Percentiles rank a stretch among this genome's conserved stretches.
Evolutionary conservation across 352 stramenopile genomes (phyloP).

Genomic region (Thalassiosira hispida): DNA sequence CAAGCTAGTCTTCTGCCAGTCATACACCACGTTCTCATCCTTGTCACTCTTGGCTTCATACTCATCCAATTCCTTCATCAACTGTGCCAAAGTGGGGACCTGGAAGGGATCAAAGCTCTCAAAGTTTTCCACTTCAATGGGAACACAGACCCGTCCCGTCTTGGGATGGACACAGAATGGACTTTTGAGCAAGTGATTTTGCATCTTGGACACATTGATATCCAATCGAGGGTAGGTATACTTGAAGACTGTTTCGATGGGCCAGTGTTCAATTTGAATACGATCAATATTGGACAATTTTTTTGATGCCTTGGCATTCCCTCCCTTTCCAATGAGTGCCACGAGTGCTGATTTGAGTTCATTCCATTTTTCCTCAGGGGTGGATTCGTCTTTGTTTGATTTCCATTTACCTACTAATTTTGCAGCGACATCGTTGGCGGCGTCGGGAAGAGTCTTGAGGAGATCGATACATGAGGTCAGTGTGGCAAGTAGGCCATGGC

Average conservation of each 20-base stretch:
- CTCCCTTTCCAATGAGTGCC: slow-evolving; percentile 58
- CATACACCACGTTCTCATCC: slow-evolving; percentile 23
- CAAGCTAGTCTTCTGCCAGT: slow-evolving; percentile 86
- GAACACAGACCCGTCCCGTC: slow-evolving; percentile 97
- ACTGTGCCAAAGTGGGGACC: slow-evolving; percentile 83
- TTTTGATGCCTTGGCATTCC: slow-evolving; percentile 58
- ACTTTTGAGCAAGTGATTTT: slow-evolving; percentile 99
- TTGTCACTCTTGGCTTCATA: slow-evolving; percentile 45
- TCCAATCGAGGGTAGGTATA: slow-evolving; percentile 98
- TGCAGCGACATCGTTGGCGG: slow-evolving; percentile 62
- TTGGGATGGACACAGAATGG: slow-evolving; percentile 99
- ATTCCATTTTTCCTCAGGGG: slow-evolving; percentile 81
- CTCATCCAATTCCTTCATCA: slow-evolving; percentile 84
- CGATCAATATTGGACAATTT: slow-evolving; percentile 55
- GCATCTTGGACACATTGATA: slow-evolving; percentile 99
- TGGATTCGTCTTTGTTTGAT: slow-evolving; percentile 31
- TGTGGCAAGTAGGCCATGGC: slow-evolving; percentile 91
- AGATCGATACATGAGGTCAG: slow-evolving; percentile 91
- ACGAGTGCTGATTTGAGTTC: slow-evolving; percentile 71
- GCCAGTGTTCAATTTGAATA: slow-evolving; percentile 87
- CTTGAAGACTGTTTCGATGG: slow-evolving; percentile 94
- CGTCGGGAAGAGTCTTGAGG: slow-evolving; percentile 91
- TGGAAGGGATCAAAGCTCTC: slow-evolving; percentile 88
- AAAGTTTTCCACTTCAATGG: slow-evolving; percentile 89
- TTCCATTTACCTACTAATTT: slow-evolving; percentile 90